These are phyloP conservation scores for Diplodia seriata DNA, from an alignment of 2,329 filamentous ascomycete species.

Conservation along the genomic window DNA sequence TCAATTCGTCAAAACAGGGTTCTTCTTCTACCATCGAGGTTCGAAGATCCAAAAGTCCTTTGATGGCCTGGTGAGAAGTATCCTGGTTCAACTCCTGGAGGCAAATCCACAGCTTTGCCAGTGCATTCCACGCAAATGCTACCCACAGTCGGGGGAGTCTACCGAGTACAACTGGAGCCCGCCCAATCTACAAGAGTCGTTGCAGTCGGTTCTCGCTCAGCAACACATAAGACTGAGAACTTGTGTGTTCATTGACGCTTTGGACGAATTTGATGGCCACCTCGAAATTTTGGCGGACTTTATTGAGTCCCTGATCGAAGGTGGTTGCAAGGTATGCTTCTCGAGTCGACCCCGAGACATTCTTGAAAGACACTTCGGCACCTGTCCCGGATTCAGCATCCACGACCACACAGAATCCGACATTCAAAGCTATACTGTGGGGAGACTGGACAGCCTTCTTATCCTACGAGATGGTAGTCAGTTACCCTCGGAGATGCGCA, in stretches of 20 bases:
- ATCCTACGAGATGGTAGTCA: neutral
- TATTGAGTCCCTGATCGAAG: neutral
- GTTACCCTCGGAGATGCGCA: neutral
- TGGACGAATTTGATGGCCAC: constrained; percentile 20
- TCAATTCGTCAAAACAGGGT: constrained; percentile 43
- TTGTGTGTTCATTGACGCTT: constrained; percentile 18
- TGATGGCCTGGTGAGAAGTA: constrained; percentile 49
- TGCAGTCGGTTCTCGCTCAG: neutral
- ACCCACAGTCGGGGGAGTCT: neutral
- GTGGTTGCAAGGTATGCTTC: constrained; percentile 1
- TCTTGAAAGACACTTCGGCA: constrained; percentile 34
- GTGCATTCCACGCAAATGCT: neutral
- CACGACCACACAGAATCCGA: constrained; percentile 34
- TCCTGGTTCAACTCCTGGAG: constrained; percentile 45
- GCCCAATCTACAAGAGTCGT: neutral
- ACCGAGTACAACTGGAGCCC: neutral
- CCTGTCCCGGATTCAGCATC: constrained; percentile 17
- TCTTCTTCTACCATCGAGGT: constrained; percentile 55
- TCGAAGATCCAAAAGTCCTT: constrained; percentile 51
- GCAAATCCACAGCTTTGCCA: neutral
- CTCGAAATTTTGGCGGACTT: neutral
- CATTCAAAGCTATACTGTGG: constrained; percentile 31
- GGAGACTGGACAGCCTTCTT: neutral
- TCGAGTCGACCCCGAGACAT: constrained; percentile 34
- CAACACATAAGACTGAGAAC: neutral